phyloP scores from a whole-genome alignment of 257 asterid species.

The Pogostemon cablin region DNA sequence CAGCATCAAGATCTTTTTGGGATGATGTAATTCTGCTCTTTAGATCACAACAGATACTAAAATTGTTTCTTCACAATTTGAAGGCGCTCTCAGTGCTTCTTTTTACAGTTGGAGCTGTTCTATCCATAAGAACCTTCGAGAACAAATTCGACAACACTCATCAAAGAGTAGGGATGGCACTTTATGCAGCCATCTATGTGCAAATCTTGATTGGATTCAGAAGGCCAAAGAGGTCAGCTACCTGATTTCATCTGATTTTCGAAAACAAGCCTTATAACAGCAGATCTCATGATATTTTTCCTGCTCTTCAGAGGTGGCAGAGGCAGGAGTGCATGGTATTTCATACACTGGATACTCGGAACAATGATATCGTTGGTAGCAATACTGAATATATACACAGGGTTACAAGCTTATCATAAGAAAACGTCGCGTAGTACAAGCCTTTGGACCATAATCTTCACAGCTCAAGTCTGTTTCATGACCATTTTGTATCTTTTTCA shows the following conservation, averaged over 20 bases:
- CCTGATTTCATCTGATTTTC: background rate
- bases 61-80: slow-evolving; percentile 9
- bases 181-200: slow-evolving; percentile 67
- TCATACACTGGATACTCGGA: slow-evolving; percentile 79
- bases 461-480: slow-evolving; percentile 80
- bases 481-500: slow-evolving; percentile 68
- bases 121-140: slow-evolving; percentile 75
- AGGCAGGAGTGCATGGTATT: slow-evolving; percentile 61
- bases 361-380: slow-evolving; percentile 61
- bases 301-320: slow-evolving; percentile 53
- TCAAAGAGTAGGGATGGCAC: slow-evolving; percentile 84
- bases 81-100: slow-evolving; percentile 66
- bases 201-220: slow-evolving; percentile 62
- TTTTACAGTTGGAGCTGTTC: slow-evolving; percentile 68
- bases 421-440: slow-evolving; percentile 57
- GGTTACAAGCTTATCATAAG: slow-evolving; percentile 62
- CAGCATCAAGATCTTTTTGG: slow-evolving; percentile 3
- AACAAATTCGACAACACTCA: slow-evolving; percentile 71
- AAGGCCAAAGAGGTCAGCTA: slow-evolving; percentile 68
- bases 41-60: background rate
- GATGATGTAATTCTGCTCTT: background rate
- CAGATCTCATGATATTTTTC: too few species aligned
- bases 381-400: slow-evolving; percentile 66
- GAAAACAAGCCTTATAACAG: background rate
- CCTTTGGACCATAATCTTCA: slow-evolving; percentile 66